Conservation (phyloP, 192 early-diverging fungal species). For the Backusella macrospora region DNA sequence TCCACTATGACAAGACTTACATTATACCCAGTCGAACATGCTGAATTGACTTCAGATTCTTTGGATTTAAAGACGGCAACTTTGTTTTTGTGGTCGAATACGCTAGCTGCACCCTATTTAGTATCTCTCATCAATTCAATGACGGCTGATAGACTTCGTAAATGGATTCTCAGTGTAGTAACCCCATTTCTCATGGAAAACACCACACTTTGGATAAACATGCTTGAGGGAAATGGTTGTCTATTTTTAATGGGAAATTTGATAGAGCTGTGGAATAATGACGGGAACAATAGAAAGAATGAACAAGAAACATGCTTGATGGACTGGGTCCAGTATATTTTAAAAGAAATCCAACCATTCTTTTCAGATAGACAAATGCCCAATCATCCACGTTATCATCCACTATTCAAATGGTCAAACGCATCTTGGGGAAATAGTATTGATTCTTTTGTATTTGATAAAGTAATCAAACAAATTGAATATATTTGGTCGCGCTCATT, state of each 20-base stretch:
- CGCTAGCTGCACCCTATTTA: conserved; percentile 16
- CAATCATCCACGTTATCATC: conserved; percentile 29
- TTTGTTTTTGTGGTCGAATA: not conserved
- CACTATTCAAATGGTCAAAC: conserved; percentile 39
- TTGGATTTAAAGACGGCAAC: not conserved
- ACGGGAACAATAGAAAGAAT: not conserved
- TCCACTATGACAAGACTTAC: conserved; percentile 23
- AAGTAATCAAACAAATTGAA: conserved; percentile 30
- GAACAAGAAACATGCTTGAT: not conserved
- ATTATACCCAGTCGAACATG: conserved; percentile 28
- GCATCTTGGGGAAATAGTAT: conserved; percentile 9
- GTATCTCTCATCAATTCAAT: not conserved
- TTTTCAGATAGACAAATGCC: conserved; percentile 22
- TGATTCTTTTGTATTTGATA: conserved; percentile 23
- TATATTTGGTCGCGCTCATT: conserved; percentile 36
- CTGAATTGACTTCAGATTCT: not conserved
- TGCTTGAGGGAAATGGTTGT: conserved; percentile 29
- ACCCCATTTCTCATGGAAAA: not conserved
- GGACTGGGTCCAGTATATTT: not conserved
- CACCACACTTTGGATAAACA: not conserved
- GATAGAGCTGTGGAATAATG: conserved; percentile 21
- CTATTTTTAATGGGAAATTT: conserved; percentile 39
- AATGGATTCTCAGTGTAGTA: not conserved
- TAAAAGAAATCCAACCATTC: not conserved
- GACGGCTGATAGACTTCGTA: conserved; percentile 1